A percentile compares a stretch with the other conserved stretches of the same genome.
Evolutionary conservation across 768 basidiomycete genomes (phyloP).

Genomic region (Auriscalpium orientale): DNA sequence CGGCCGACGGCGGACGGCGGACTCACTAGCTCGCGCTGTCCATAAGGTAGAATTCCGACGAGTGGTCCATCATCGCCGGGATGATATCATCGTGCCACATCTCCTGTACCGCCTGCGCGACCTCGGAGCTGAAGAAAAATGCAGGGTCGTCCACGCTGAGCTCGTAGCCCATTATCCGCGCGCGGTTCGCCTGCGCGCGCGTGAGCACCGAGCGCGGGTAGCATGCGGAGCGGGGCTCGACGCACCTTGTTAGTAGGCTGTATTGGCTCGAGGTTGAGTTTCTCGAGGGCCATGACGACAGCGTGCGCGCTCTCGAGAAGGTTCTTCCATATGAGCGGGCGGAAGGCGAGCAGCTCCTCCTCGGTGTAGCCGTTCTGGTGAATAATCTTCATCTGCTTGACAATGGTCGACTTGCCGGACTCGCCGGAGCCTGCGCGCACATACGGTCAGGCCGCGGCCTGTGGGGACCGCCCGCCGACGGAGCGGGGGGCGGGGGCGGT

Average conservation of each 20-base stretch:
- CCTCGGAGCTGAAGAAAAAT: constrained; percentile 44
- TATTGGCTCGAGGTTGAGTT: constrained; percentile 73
- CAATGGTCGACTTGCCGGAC: constrained; percentile 91
- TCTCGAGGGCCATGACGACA: constrained; percentile 78
- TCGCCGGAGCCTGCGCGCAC: constrained; percentile 73
- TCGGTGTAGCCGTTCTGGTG: constrained; percentile 84
- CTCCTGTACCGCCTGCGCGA: constrained; percentile 60
- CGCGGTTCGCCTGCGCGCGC: constrained; percentile 34
- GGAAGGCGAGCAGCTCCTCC: constrained; percentile 70
- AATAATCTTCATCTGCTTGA: constrained; percentile 99
- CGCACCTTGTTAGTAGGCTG: constrained; percentile 56
- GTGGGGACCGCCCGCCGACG: background rate
- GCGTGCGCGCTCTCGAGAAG: constrained; percentile 86
- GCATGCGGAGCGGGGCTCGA: background rate
- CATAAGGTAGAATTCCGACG: constrained; percentile 85
- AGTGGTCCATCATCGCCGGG: constrained; percentile 43
- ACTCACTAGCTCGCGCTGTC: constrained; percentile 87
- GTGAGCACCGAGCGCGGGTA: constrained; percentile 14
- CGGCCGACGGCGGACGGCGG: background rate
- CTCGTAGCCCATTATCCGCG: constrained; percentile 54
- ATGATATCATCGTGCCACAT: constrained; percentile 65
- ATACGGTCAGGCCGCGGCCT: background rate
- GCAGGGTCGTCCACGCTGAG: constrained; percentile 32
- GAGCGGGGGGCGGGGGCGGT: background rate
- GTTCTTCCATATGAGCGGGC: constrained; percentile 77